Percentiles rank a stretch among this genome's conserved stretches.
Evolutionary conservation across 2,329 filamentous ascomycete genomes (phyloP).

Genomic region (Didymella pinodella): DNA sequence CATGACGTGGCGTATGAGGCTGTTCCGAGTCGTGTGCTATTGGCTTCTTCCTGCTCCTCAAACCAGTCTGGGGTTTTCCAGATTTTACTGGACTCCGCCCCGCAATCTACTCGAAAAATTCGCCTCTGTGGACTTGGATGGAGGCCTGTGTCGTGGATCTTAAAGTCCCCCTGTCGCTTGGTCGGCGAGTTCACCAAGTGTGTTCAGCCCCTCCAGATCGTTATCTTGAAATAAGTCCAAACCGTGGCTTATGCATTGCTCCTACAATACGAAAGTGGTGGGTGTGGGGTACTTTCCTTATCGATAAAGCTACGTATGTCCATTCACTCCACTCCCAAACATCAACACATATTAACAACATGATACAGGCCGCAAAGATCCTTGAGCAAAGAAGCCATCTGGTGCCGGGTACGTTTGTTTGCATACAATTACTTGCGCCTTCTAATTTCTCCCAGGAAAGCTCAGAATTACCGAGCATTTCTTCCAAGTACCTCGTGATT

Average conservation of each 20-base stretch:
- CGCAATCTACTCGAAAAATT: conserved; percentile 33
- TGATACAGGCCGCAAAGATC: conserved; percentile 57
- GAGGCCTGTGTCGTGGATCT: not conserved
- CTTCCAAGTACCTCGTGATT: conserved; percentile 86
- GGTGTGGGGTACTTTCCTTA: conserved; percentile 24
- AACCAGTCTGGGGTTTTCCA: not conserved
- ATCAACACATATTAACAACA: conserved; percentile 28
- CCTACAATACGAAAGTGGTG: not conserved
- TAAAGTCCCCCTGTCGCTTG: too few relatives aligned
- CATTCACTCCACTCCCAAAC: conserved; percentile 22
- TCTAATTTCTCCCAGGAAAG: conserved; percentile 64
- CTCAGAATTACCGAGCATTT: conserved; percentile 81
- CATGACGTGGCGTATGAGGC: conserved; percentile 43
- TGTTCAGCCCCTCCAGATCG: not conserved
- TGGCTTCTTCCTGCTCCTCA: not conserved
- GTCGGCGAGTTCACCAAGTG: not conserved
- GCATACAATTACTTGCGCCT: not conserved
- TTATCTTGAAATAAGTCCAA: not conserved
- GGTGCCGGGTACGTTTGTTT: conserved; percentile 50
- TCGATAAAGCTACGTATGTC: conserved; percentile 27
- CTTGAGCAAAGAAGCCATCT: conserved; percentile 56
- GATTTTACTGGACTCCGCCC: conserved; percentile 11
- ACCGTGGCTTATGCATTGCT: conserved; percentile 1
- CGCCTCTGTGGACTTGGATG: not conserved
- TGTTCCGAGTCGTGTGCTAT: not conserved